phyloP scores from a whole-genome alignment of 176 grass and related monocot genomes.

The Poa annua region DNA sequence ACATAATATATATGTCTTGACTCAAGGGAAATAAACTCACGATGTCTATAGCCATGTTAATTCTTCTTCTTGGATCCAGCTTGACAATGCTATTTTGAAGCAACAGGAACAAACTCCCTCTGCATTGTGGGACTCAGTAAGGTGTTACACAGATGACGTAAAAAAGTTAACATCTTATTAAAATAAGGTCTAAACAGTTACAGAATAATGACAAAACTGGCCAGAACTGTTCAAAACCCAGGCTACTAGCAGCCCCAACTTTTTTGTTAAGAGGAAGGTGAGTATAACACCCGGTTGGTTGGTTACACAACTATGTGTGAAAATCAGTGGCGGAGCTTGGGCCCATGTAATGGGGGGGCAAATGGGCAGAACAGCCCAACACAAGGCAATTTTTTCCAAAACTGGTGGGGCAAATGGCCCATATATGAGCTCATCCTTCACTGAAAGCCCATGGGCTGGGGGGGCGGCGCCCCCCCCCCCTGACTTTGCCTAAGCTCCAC shows the following conservation, averaged over 20 bases:
- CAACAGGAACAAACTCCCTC: conserved; percentile 89
- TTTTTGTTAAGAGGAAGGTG: not conserved
- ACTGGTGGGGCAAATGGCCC: too few relatives aligned
- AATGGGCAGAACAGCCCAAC: too few relatives aligned
- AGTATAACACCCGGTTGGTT: not conserved
- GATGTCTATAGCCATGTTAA: conserved; percentile 89
- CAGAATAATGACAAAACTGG: not conserved
- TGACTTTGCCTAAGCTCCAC: too few relatives aligned
- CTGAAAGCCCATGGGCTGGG: too few relatives aligned
- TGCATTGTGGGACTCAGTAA: conserved; percentile 41
- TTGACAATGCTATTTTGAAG: conserved; percentile 70
- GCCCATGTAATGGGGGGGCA: too few relatives aligned
- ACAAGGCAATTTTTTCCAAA: too few relatives aligned
- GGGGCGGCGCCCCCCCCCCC: too few relatives aligned
- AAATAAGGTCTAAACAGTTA: not conserved
- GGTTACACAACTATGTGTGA: not conserved
- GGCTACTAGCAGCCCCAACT: not conserved
- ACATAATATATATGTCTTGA: conserved; percentile 7
- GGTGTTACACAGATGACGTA: conserved; percentile 3
- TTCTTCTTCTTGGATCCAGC: conserved; percentile 70
- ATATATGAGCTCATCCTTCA: too few relatives aligned
- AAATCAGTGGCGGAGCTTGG: too few relatives aligned
- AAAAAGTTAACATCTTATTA: not conserved
- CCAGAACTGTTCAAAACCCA: not conserved
- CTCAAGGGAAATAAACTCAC: conserved; percentile 62